Conservation (phyloP, 257 asterid genomes). For the Scutellaria baicalensis region DNA sequence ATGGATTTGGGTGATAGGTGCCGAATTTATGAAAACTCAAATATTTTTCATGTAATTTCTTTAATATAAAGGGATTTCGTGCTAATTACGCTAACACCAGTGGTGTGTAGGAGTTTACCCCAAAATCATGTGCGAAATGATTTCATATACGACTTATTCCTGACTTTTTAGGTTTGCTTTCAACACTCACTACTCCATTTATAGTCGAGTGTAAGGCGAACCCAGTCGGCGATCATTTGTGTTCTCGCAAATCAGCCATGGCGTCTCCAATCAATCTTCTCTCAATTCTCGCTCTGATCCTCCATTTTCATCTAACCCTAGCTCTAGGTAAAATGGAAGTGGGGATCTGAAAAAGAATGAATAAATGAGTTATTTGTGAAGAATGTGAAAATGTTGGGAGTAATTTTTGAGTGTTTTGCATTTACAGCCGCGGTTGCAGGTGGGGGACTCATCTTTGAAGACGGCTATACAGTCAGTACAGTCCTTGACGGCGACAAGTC, state of each 20-base stretch:
- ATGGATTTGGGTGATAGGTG: no score
- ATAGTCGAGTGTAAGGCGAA: background rate
- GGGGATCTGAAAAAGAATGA: background rate
- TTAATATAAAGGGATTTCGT: no score
- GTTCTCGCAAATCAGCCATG: slow-evolving; percentile 10
- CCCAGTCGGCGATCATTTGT: background rate
- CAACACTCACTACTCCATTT: background rate
- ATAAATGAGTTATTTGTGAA: background rate
- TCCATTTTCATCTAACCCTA: slow-evolving; percentile 7
- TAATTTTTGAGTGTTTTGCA: background rate
- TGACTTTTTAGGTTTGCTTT: no score
- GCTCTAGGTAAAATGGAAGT: slow-evolving; percentile 26
- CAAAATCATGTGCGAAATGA: no score
- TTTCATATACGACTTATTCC: no score
- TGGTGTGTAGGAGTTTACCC: no score
- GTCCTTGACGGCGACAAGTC: slow-evolving; percentile 66
- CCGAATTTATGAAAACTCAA: no score
- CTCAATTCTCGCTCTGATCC: slow-evolving; percentile 5
- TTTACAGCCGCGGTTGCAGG: slow-evolving; percentile 30
- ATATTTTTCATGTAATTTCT: no score
- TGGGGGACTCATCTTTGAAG: slow-evolving; percentile 44
- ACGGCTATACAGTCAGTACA: slow-evolving; percentile 77
- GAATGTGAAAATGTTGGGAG: background rate
- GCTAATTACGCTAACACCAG: no score
- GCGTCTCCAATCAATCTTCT: background rate